These are phyloP conservation scores for Phoma sp. DNA, from an alignment of 2,329 filamentous ascomycete species.

Conservation along the genomic window DNA sequence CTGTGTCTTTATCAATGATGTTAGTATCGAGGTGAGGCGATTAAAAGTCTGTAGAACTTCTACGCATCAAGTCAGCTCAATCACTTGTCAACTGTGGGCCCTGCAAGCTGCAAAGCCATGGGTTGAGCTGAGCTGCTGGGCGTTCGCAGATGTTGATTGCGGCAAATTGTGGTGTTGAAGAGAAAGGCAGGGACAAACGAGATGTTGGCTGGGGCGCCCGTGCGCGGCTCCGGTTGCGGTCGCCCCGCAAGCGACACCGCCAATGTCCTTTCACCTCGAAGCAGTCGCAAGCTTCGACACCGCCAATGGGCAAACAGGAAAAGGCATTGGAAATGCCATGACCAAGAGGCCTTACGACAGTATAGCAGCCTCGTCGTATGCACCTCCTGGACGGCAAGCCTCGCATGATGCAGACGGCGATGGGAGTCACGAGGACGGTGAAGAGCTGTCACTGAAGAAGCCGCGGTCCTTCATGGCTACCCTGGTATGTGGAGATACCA, in stretches of 20 bases:
- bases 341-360: conserved; percentile 42
- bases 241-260: conserved; percentile 7
- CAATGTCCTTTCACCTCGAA: conserved; percentile 1
- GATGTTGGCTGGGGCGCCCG: background rate
- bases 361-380: conserved; percentile 28
- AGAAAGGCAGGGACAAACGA: background rate
- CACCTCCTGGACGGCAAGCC: conserved; percentile 21
- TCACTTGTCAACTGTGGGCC: background rate
- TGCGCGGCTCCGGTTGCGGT: conserved; percentile 3
- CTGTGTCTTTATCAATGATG: background rate
- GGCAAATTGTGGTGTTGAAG: background rate
- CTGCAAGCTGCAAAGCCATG: background rate
- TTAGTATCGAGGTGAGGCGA: background rate
- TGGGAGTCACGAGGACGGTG: conserved; percentile 32
- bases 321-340: conserved; percentile 38
- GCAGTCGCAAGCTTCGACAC: background rate
- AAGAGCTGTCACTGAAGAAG: conserved; percentile 41
- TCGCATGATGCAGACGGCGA: conserved; percentile 31
- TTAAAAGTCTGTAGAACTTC: background rate
- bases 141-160: background rate
- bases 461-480: conserved; percentile 47
- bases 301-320: conserved; percentile 1
- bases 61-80: background rate
- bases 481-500: conserved; percentile 24
- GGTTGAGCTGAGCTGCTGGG: background rate